Base-by-base conservation (phyloP, 2,329 filamentous ascomycete genomes). In the Ceratocystis alfenasii region DNA sequence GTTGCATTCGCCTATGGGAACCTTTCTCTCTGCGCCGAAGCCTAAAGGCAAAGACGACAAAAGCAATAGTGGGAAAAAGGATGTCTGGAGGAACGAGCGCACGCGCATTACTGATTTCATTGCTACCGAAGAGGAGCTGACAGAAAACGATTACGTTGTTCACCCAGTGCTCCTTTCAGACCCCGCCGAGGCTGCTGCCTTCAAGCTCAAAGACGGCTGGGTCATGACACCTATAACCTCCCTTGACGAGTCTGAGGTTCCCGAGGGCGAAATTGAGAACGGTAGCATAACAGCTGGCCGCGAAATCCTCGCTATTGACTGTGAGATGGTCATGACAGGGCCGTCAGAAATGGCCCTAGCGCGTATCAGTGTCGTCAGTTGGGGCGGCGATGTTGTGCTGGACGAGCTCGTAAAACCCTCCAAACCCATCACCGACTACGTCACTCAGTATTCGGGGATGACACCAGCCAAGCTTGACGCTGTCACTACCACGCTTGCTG, bases 281-380 rank as follows among this genome's bases (percentile, higher is more conserved):
- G 93, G 91, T 65, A 93, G 90, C 74, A 78, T 96, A 67, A 95
- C 90, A 0, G 89, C 85, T 36, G 94, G 92, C 45, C 84, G 90
- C 69, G 82, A 87, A 46, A 78, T 96, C 10, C 78, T 95, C 62
- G 87, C 90, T 1, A 79, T 99, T 65, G 94, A 99, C 74, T 99
- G 94, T 76, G 94, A 99, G 76, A 99, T 99, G 94, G 96, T 92
- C 74, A 86, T 90, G 76, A 95, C 91, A 1, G 88, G 87, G 68
- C 85, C 87, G 68, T 85, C 85, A 61, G 83, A 89, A 69, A 90
- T 88, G 69, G 90, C 92, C 45, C 84, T 99, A 55, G 95, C 94
- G 1, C 86, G 94, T 66, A 87, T 97, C 73, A 96, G 91, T 73
- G 75, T 97, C 48, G 79, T 99, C 6, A 79, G 85, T 68, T 99